Evolutionary conservation across 1,284 basidiomycete species (phyloP).

Genomic region (Papiliotrema nemorosa): DNA sequence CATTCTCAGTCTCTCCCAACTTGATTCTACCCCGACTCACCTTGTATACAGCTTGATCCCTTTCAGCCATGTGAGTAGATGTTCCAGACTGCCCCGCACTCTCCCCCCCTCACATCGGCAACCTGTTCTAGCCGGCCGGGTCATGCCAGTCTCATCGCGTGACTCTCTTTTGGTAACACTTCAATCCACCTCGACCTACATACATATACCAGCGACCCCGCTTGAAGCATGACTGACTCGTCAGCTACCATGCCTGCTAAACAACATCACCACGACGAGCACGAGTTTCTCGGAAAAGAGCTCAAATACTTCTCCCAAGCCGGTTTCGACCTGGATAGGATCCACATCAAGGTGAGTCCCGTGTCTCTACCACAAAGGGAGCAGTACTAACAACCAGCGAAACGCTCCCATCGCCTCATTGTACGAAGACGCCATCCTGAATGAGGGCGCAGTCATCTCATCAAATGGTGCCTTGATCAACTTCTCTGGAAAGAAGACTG

Average conservation of each 20-base stretch:
- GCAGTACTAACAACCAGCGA: conserved; percentile 70
- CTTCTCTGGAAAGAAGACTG: conserved; percentile 99
- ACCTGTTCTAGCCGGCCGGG: no score
- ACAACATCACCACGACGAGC: conserved; percentile 36
- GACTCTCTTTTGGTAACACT: neutral
- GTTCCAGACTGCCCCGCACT: no score
- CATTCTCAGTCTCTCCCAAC: no score
- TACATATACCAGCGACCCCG: neutral
- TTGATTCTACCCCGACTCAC: no score
- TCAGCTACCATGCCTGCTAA: conserved; percentile 20
- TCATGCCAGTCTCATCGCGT: neutral
- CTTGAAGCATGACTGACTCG: neutral
- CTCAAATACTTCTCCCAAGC: conserved; percentile 98
- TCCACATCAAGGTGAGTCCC: conserved; percentile 51
- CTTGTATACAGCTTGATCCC: no score
- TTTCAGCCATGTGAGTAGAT: no score
- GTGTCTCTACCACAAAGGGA: no score
- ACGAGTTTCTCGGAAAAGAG: conserved; percentile 73
- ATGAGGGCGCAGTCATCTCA: conserved; percentile 97
- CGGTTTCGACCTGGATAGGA: conserved; percentile 83
- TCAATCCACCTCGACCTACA: neutral
- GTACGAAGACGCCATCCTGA: conserved; percentile 97
- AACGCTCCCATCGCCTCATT: conserved; percentile 93
- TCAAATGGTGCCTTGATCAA: conserved; percentile 96
- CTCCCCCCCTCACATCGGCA: no score